Evolutionary conservation across 2,329 filamentous ascomycete genomes (phyloP), one percentile per base, ranked within the genome.

Genomic region (Aspergillus felis): DNA sequence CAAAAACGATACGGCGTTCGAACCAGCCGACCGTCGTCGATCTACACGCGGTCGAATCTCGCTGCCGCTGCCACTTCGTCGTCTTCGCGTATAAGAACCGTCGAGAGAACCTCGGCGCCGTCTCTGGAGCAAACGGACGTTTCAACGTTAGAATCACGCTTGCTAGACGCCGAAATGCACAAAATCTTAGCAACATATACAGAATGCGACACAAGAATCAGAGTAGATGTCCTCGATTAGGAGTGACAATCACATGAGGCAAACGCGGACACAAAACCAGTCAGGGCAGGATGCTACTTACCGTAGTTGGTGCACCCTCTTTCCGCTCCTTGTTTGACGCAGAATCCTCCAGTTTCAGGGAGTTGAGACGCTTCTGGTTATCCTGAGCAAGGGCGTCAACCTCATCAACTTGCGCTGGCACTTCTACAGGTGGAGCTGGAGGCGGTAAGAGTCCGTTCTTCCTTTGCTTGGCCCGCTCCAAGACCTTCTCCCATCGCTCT

Each of bases 401-500:
- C 68, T 96, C 92, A 64, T 95, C 90, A 42, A 71, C 63, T 35
- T 69, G 67, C 53, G 71, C 66, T 77, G 81, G 55, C 78, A 80
- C 66, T 80, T 75, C 54, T 74, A 73, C 52, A 64, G 74, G 53
- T 70, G 74, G 63, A 5, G 64, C 76, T 74, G 54, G 72, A 48
- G 74, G 74, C 20, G 74, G 68, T 64, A 68, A 56, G 24, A 72
- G 63, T 20, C 74, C 74, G 51, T 80, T 81, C 68, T 88, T 87
- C 68, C 85, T 84, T 64, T 86, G 84, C 66, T 89, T 87, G 42
- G 92, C 92, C 73, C 91, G 87, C 64, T 94, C 89, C 51, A 87
- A 84, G 46, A 99, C 82, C 61, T 87, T 87, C 55, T 93, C 91
- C 94, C 94, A 99, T 71, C 93, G 92, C 64, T 87, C 87, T 74